phyloP scores from a whole-genome alignment of 345 rosid species.

The Angophora floribunda region DNA sequence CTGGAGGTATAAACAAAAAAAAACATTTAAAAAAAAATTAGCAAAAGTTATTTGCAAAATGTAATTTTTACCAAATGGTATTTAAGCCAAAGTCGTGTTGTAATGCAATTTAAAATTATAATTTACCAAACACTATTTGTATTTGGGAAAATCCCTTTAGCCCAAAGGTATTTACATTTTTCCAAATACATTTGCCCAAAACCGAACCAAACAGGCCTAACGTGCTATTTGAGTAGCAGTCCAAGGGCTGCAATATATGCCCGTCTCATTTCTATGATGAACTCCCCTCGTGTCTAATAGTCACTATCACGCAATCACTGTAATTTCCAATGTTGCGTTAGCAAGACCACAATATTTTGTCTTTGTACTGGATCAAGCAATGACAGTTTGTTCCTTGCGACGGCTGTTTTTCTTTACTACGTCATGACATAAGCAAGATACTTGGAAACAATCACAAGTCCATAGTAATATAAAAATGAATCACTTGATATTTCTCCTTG shows the following conservation, averaged over 20 bases:
- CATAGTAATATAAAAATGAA: not conserved
- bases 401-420: not conserved
- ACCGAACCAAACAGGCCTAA: too few relatives aligned
- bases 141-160: too few relatives aligned
- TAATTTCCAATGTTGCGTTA: too few relatives aligned
- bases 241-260: not conserved
- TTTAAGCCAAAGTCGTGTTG: too few relatives aligned
- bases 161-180: too few relatives aligned
- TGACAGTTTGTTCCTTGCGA: not conserved
- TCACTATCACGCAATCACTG: not conserved
- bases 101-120: too few relatives aligned
- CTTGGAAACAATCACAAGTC: not conserved
- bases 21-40: too few relatives aligned
- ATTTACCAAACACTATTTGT: too few relatives aligned
- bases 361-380: not conserved
- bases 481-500: not conserved
- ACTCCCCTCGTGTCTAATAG: not conserved
- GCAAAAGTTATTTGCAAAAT: too few relatives aligned
- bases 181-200: too few relatives aligned
- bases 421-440: not conserved
- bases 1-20: too few relatives aligned
- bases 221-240: not conserved
- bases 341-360: not conserved
- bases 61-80: too few relatives aligned
- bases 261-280: not conserved